Percentiles rank a stretch among this genome's conserved stretches.
phyloP scores from a whole-genome alignment of 768 basidiomycete genomes.

The Neoboletus brunneissimus region DNA sequence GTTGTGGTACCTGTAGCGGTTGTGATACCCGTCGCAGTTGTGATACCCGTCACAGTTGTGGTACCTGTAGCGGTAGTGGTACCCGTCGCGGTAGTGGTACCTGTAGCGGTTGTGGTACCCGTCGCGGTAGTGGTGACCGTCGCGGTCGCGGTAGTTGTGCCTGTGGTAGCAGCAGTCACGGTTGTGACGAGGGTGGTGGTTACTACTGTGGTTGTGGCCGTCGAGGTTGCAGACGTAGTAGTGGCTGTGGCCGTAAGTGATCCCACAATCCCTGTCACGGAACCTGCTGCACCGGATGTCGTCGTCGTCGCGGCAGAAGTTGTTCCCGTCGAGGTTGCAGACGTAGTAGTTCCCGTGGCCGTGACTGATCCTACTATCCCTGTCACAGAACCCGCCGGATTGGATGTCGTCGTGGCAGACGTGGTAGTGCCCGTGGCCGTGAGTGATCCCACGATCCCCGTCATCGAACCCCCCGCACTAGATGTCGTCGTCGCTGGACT shows the following conservation, averaged over 20 bases:
- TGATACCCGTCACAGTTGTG: neutral
- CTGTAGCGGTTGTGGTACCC: neutral
- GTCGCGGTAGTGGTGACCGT: neutral
- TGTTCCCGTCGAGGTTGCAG: neutral
- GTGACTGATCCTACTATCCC: slow-evolving; percentile 5
- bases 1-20: neutral
- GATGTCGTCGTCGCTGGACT: neutral
- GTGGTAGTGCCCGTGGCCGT: neutral
- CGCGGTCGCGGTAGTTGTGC: neutral
- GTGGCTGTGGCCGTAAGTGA: neutral
- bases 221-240: neutral
- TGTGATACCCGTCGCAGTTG: neutral
- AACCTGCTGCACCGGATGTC: neutral
- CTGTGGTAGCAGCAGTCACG: neutral
- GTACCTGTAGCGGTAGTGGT: neutral
- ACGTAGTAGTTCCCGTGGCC: neutral
- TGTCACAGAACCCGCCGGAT: neutral
- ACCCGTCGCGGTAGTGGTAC: neutral
- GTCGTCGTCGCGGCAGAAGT: neutral
- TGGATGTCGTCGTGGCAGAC: slow-evolving; percentile 3
- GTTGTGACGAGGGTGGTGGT: neutral
- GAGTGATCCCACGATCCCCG: slow-evolving; percentile 1
- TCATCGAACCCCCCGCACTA: neutral
- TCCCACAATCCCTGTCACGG: neutral
- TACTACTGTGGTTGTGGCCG: neutral